Conservation (phyloP, 2,329 filamentous ascomycete species). For the Lecanicillium sp. region DNA sequence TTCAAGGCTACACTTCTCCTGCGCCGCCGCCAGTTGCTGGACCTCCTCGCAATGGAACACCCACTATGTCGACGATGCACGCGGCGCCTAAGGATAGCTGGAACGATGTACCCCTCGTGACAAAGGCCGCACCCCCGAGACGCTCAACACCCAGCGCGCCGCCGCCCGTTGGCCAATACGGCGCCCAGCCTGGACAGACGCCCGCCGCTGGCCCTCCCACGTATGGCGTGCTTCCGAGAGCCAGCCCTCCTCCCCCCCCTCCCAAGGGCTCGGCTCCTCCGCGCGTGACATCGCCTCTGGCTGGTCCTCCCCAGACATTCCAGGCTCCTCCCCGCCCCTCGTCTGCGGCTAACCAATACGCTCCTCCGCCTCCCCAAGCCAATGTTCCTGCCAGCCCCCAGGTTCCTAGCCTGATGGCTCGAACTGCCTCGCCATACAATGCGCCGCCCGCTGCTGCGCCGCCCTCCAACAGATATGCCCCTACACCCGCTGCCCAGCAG, state of each 20-base stretch:
- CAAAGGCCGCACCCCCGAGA: slow-evolving; percentile 65
- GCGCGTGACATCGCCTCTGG: slow-evolving; percentile 66
- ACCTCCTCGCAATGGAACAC: slow-evolving; percentile 54
- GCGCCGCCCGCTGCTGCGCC: slow-evolving; percentile 65
- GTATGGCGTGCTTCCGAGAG: slow-evolving; percentile 55
- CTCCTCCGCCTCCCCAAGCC: slow-evolving; percentile 50
- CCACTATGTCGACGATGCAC: slow-evolving; percentile 63
- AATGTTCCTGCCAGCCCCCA: slow-evolving; percentile 51
- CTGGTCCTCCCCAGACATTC: slow-evolving; percentile 48
- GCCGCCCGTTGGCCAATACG: slow-evolving; percentile 70
- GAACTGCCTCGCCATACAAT: slow-evolving; percentile 82
- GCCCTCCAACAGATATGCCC: slow-evolving; percentile 71
- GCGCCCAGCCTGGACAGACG: slow-evolving; percentile 51
- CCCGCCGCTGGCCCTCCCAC: slow-evolving; percentile 54
- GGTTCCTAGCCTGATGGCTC: slow-evolving; percentile 55
- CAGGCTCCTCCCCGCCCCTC: slow-evolving; percentile 53
- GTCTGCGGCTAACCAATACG: slow-evolving; percentile 49
- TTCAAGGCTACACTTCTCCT: slow-evolving; percentile 33
- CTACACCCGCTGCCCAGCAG: slow-evolving; percentile 53
- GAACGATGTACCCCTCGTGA: slow-evolving; percentile 91
- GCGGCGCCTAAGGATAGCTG: slow-evolving; percentile 68
- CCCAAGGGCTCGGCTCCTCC: slow-evolving; percentile 71
- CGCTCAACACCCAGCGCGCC: slow-evolving; percentile 67
- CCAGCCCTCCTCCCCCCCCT: slow-evolving; percentile 72
- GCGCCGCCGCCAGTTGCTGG: slow-evolving; percentile 31